Evolutionary conservation across 2,329 filamentous ascomycete species (phyloP).

Genomic region (Nannizzia gypsea): DNA sequence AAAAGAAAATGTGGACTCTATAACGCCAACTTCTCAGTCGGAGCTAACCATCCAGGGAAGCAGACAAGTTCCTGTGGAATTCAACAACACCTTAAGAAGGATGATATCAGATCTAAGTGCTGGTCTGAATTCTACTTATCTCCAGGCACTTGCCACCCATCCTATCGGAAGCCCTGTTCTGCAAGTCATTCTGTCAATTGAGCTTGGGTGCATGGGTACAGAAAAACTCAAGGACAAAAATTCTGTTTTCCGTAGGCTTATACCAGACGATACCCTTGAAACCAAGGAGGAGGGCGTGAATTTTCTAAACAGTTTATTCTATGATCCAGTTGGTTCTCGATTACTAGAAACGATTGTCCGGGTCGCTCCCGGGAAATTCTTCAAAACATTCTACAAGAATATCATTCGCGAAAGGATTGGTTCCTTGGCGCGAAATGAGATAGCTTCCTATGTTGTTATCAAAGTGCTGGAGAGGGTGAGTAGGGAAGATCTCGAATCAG

Average conservation of each 20-base stretch:
- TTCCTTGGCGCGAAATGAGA: conserved; percentile 74
- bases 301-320: conserved; percentile 78
- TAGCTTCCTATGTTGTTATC: conserved; percentile 77
- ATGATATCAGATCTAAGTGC: conserved; percentile 67
- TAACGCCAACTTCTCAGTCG: conserved; percentile 39
- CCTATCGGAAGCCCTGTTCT: conserved; percentile 84
- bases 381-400: conserved; percentile 74
- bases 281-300: conserved; percentile 55
- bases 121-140: conserved; percentile 63
- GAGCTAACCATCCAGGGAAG: conserved; percentile 39
- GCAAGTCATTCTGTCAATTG: conserved; percentile 80
- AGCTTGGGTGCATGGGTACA: conserved; percentile 63
- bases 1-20: conserved; percentile 68
- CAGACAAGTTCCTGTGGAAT: conserved; percentile 61
- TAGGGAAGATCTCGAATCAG: conserved; percentile 70
- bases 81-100: conserved; percentile 64
- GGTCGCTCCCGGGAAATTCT: conserved; percentile 71
- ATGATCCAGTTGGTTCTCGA: conserved; percentile 81
- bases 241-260: conserved; percentile 61
- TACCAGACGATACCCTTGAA: conserved; percentile 71
- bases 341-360: conserved; percentile 77
- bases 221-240: conserved; percentile 52
- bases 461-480: conserved; percentile 70
- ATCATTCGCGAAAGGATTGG: conserved; percentile 71
- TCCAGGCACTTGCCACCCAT: conserved; percentile 75